A percentile compares a stretch with the other conserved stretches of the same genome.
phyloP scores from a whole-genome alignment of 1,139 yeast genomes.

The Debaryomyces fabryi region DNA sequence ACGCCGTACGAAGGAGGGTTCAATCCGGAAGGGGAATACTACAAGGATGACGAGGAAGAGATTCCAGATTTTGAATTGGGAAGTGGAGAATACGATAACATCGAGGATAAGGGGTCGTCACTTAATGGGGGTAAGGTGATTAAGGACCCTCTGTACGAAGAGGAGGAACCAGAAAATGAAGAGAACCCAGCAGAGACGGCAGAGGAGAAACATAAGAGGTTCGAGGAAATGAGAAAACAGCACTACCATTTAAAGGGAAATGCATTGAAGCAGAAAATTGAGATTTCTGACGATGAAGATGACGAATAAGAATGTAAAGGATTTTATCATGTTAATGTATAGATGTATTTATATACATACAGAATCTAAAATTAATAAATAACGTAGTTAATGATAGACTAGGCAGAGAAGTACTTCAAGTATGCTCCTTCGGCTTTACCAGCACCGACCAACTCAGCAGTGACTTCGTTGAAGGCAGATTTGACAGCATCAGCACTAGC shows the following conservation, averaged over 20 bases:
- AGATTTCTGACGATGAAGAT: conserved; percentile 34
- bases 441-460: conserved; percentile 41
- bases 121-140: conserved; percentile 44
- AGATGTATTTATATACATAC: background rate
- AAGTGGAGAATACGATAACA: conserved; percentile 45
- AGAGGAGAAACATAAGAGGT: conserved; percentile 64
- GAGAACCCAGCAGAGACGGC: conserved; percentile 45
- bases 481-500: conserved; percentile 56
- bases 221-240: conserved; percentile 74
- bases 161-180: conserved; percentile 37
- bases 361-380: conserved; percentile 4
- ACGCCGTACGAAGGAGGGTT: conserved; percentile 96
- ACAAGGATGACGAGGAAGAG: conserved; percentile 70
- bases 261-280: conserved; percentile 45
- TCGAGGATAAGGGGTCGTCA: conserved; percentile 35
- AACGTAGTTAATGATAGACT: conserved; percentile 6
- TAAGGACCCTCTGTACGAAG: conserved; percentile 24
- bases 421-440: conserved; percentile 35
- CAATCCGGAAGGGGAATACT: conserved; percentile 82
- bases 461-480: conserved; percentile 51
- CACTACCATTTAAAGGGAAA: conserved; percentile 76
- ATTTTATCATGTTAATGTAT: conserved; percentile 4
- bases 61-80: conserved; percentile 48
- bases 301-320: conserved; percentile 12
- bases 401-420: conserved; percentile 37